Evolutionary conservation across 2,329 filamentous ascomycete genomes (phyloP), one percentile per base, ranked within the genome.

Genomic region (Trichoderma semiorbis): DNA sequence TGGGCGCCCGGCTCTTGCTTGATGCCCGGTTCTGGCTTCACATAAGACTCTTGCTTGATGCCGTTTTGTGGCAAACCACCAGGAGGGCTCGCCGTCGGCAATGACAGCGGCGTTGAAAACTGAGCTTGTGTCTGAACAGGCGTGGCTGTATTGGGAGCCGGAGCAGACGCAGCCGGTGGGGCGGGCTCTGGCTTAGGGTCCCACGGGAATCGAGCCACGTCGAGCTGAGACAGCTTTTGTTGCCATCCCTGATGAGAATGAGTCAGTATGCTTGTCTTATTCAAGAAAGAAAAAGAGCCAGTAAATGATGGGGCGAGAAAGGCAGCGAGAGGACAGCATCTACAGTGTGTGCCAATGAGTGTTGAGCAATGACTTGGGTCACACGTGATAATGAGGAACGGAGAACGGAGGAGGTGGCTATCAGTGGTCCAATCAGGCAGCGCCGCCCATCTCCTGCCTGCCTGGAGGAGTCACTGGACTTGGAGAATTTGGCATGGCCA

Each of bases 181-280:
- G 79, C 75, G n/a, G 89, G 87, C 67, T 92, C 91, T 64, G 92
- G 91, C 79, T 92, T 91, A 57, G 96, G 95, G 79, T 99, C 96
- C 96, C 96, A 99, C 12, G 96, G 95, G 80, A 98, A 98, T 71
- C 89, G 86, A 72, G 96, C 96, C 73, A 98, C 92, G 75, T 92
- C 90, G 75, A 97, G 90, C 76, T 90, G 90, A 1, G 95, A 92
- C 43, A 99, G 87, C 83, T 97, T 98, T 77, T 91, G 87, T 85
- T 98, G 95, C 96, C 96, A 99, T 84, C 91, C 93, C 95, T 98
- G 78, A 61, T 69, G 55, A 74, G 72, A 60, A 60, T 34, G 63
- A 66, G 74, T 74, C 24, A 70, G 69, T 67, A 26, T 47, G 47
- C 11, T 16, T 26, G 30, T 36, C 8, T 6, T 7, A 62, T 34